These are phyloP conservation scores for Fusarium oligoseptatum DNA, from an alignment of 2,329 filamentous ascomycete genomes.

Conservation along the genomic window DNA sequence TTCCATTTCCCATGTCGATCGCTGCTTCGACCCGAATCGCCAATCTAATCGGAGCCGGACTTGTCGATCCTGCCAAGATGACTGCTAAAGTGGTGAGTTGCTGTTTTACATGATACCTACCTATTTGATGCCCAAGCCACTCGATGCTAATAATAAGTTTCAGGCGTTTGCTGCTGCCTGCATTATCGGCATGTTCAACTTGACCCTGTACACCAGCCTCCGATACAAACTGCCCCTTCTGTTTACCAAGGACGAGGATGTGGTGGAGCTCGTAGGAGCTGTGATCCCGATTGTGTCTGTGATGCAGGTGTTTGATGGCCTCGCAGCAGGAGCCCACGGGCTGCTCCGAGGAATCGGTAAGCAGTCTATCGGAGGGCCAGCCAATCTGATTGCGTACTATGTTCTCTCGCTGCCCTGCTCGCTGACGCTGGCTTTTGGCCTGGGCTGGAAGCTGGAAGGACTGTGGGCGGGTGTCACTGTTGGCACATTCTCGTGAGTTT, in stretches of 20 bases:
- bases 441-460: constrained; percentile 82
- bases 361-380: constrained; percentile 90
- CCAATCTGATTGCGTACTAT: constrained; percentile 90
- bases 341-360: constrained; percentile 88
- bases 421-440: constrained; percentile 81
- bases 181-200: constrained; percentile 83
- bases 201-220: constrained; percentile 75
- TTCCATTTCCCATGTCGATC: constrained; percentile 92
- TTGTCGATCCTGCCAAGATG: constrained; percentile 83
- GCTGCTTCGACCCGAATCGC: constrained; percentile 90
- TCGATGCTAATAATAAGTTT: constrained; percentile 7
- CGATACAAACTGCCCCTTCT: constrained; percentile 81
- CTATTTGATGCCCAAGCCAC: background rate
- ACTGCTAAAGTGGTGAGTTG: constrained; percentile 78
- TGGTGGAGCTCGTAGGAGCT: constrained; percentile 75
- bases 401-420: constrained; percentile 86
- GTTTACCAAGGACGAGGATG: constrained; percentile 80
- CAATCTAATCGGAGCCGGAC: constrained; percentile 89
- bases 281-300: constrained; percentile 86
- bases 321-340: constrained; percentile 85
- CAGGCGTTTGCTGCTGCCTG: constrained; percentile 73
- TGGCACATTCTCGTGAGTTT: constrained; percentile 72
- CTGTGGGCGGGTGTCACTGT: constrained; percentile 85
- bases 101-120: too few relatives aligned
- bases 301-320: constrained; percentile 90